phyloP scores from a whole-genome alignment of 306 rosid species.

The Aeschynomene evenia region DNA sequence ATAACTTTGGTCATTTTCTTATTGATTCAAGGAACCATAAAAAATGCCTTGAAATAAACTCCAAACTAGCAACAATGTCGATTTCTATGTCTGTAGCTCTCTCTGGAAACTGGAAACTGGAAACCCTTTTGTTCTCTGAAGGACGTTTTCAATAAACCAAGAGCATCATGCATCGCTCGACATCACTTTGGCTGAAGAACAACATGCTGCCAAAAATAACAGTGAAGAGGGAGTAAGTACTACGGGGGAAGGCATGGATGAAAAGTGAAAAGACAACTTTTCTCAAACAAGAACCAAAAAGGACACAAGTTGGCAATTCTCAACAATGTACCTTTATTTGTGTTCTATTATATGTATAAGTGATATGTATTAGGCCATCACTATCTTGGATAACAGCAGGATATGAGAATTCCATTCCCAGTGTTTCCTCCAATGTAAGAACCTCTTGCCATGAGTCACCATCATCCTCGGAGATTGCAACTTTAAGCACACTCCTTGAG shows the following conservation, averaged over 20 bases:
- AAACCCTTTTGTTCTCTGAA: neutral
- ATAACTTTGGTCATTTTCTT: neutral
- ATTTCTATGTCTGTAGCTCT: neutral
- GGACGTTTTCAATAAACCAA: neutral
- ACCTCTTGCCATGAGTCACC: slow-evolving; percentile 81
- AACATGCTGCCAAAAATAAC: slow-evolving; percentile 63
- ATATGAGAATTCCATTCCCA: slow-evolving; percentile 79
- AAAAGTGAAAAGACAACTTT: neutral
- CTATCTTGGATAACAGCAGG: slow-evolving; percentile 90
- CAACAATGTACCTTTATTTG: slow-evolving; percentile 69
- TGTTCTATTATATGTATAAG: slow-evolving; percentile 79
- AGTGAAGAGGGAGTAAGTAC: neutral
- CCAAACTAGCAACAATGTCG: neutral
- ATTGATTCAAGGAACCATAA: neutral
- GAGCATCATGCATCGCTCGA: slow-evolving; percentile 19
- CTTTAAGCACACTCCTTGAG: slow-evolving; percentile 77
- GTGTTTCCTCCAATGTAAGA: slow-evolving; percentile 69
- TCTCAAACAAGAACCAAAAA: neutral
- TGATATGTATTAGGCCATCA: slow-evolving; percentile 70
- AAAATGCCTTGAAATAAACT: neutral
- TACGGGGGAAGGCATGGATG: neutral
- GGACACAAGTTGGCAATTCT: neutral
- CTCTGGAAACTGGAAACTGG: neutral
- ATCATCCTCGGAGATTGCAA: slow-evolving; percentile 76
- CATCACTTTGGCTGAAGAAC: slow-evolving; percentile 53